Conservation (phyloP, 1,284 basidiomycete genomes). For the Flammula alnicola region DNA sequence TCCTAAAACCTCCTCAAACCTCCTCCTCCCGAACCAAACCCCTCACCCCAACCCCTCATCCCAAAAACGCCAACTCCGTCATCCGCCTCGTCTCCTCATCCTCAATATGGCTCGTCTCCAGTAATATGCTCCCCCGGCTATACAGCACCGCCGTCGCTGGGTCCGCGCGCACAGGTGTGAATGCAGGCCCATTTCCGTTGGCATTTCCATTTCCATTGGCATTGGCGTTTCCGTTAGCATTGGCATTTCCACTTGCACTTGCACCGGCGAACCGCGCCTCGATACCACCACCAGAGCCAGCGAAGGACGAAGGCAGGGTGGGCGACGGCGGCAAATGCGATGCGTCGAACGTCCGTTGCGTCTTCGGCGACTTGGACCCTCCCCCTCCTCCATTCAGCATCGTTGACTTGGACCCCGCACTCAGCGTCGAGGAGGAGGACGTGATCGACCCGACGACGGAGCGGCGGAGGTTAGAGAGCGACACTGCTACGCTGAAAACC, state of each 20-base stretch:
- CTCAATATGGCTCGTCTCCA: conserved; percentile 55
- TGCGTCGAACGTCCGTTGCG: conserved; percentile 32
- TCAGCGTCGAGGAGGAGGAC: not conserved
- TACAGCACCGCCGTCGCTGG: conserved; percentile 39
- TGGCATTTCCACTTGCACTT: no score
- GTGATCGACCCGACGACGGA: conserved; percentile 37
- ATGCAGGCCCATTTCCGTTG: no score
- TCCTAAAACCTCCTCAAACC: no score
- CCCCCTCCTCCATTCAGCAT: no score
- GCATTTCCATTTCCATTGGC: no score
- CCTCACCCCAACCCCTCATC: no score
- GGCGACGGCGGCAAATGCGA: conserved; percentile 37
- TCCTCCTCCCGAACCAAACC: no score
- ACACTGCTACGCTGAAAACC: conserved; percentile 34
- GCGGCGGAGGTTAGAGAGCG: conserved; percentile 43
- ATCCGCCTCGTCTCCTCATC: conserved; percentile 58
- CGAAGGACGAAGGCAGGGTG: conserved; percentile 5
- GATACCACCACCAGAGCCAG: not conserved
- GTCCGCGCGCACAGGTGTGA: not conserved
- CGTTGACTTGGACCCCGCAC: no score
- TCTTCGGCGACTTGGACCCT: no score
- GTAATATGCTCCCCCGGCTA: conserved; percentile 55
- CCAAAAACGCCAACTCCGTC: conserved; percentile 40
- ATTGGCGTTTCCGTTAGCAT: no score
- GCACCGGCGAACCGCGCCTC: not conserved